These are phyloP conservation scores for Aureobasidium leucospermi DNA, from an alignment of 2,329 filamentous ascomycete species.

Conservation along the genomic window DNA sequence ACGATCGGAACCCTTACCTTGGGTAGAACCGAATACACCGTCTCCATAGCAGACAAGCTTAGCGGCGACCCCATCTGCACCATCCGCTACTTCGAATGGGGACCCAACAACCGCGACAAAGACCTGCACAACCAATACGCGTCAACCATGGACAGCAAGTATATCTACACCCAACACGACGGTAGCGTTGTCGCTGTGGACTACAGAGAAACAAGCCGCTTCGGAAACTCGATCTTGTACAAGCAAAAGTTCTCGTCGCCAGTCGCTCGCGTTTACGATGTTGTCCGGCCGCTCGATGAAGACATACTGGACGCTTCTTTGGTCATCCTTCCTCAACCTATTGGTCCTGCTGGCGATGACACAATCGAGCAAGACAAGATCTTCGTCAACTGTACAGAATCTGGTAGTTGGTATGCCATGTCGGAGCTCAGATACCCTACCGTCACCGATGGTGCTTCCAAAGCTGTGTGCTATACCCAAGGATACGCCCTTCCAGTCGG, in stretches of 20 bases:
- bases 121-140: conserved; percentile 81
- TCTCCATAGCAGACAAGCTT: conserved; percentile 71
- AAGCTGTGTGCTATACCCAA: conserved; percentile 49
- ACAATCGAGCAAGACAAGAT: conserved; percentile 38
- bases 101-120: conserved; percentile 80
- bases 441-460: conserved; percentile 62
- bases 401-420: conserved; percentile 90
- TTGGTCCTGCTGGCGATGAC: conserved; percentile 42
- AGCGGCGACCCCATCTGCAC: conserved; percentile 74
- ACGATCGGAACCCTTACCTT: conserved; percentile 74
- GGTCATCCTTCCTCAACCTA: conserved; percentile 79
- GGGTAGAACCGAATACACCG: conserved; percentile 81
- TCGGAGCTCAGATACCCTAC: conserved; percentile 81
- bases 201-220: conserved; percentile 41
- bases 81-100: conserved; percentile 90
- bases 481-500: conserved; percentile 36
- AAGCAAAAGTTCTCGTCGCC: conserved; percentile 47
- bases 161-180: conserved; percentile 81
- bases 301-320: conserved; percentile 61
- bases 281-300: conserved; percentile 66
- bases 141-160: conserved; percentile 73
- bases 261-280: conserved; percentile 82
- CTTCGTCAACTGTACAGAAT: conserved; percentile 78
- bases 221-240: conserved; percentile 18
- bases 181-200: conserved; percentile 78